Percentiles rank a stretch among this genome's conserved stretches.
Conservation (phyloP, 306 rosid species). For the Castanea crenata region DNA sequence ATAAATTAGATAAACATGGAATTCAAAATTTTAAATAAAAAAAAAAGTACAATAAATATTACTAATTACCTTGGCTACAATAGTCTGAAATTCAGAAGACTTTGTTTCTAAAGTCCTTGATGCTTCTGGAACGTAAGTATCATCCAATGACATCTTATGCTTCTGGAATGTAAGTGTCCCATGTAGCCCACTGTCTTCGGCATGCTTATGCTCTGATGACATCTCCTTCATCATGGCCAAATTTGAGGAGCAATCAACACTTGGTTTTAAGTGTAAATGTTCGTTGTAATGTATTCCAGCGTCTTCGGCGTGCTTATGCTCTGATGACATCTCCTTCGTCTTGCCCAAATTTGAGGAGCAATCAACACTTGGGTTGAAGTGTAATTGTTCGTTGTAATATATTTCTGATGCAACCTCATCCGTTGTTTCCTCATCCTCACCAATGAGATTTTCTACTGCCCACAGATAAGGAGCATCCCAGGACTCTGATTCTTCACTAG, state of each 20-base stretch:
- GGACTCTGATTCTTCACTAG: slow-evolving; percentile 5
- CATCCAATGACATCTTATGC: neutral
- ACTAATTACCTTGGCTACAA: slow-evolving; percentile 32
- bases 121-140: slow-evolving; percentile 13
- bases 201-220: neutral
- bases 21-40: neutral
- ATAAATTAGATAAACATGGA: neutral
- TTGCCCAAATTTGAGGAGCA: slow-evolving; percentile 2
- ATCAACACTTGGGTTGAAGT: neutral
- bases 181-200: neutral
- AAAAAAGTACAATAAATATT: neutral
- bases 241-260: slow-evolving; percentile 13
- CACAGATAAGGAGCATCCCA: slow-evolving; percentile 6
- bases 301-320: neutral
- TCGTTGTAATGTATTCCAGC: neutral
- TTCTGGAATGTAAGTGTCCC: slow-evolving; percentile 14
- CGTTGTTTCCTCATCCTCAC: neutral
- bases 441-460: neutral
- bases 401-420: neutral
- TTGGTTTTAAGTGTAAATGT: neutral
- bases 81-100: slow-evolving; percentile 8
- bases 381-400: neutral
- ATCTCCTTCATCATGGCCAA: neutral
- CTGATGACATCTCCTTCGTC: neutral
- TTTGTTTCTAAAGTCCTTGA: slow-evolving; percentile 8